A percentile compares a stretch with the other conserved stretches of the same genome.
Conservation (phyloP, 2,329 filamentous ascomycete genomes). For the Cladorrhinum sp. region DNA sequence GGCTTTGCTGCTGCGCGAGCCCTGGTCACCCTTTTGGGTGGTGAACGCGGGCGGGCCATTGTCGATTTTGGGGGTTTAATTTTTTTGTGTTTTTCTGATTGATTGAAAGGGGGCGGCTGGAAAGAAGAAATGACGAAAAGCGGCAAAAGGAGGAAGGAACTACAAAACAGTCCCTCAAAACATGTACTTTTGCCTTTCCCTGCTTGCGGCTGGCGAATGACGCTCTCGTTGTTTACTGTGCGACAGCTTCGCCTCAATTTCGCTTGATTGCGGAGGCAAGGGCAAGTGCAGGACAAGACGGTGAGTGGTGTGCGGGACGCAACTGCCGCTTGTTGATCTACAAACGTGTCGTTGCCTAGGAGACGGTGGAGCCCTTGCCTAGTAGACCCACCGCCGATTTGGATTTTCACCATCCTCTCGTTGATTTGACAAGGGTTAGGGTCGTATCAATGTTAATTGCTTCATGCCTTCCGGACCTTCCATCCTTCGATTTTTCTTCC, state of each 20-base stretch:
- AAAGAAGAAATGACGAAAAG: constrained; percentile 5
- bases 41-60: constrained; percentile 41
- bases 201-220: constrained; percentile 1
- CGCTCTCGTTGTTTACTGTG: constrained; percentile 16
- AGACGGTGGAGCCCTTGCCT: constrained; percentile 11
- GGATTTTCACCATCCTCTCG: neutral
- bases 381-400: neutral
- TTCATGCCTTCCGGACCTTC: neutral
- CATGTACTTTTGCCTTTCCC: neutral
- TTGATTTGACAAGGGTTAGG: constrained; percentile 16
- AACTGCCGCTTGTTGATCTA: constrained; percentile 22
- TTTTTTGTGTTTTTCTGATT: constrained; percentile 2
- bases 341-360: constrained; percentile 25
- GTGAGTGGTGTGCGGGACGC: constrained; percentile 17
- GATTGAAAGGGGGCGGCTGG: neutral
- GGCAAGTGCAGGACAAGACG: neutral
- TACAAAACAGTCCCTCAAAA: constrained; percentile 17
- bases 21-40: constrained; percentile 59
- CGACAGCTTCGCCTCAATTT: constrained; percentile 2
- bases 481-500: neutral
- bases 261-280: constrained; percentile 1
- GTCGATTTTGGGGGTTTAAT: constrained; percentile 43
- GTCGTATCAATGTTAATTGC: constrained; percentile 1
- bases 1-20: constrained; percentile 43
- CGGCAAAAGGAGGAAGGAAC: constrained; percentile 15